Base-by-base conservation (phyloP, 2,329 filamentous ascomycete genomes). In the Ophiostoma australiae region DNA sequence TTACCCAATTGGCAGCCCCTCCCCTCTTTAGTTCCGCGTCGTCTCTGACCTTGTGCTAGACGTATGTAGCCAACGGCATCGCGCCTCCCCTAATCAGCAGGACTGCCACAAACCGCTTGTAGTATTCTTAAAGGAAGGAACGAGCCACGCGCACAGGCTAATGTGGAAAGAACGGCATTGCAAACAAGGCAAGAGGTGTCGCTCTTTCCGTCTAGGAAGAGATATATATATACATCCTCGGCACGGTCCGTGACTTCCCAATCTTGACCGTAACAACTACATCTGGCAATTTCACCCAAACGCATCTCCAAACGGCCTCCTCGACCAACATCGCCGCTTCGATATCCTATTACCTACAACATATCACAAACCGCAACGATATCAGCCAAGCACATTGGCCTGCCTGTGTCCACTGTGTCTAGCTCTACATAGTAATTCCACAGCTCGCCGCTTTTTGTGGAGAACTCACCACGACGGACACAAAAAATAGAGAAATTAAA, bases 371-470 rank as follows among this genome's bases (percentile, higher is more conserved):
- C 55, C 39, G 17, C 52, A 33, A 33, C 55, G 35, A 39, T 23
- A 55, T 27, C 52, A 27, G 52, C n/a, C 52, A 27, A 23, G 17
- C 52, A 15, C 23, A 58, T 27, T 27, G 23, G 52, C 27, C n/a
- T 58, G n/a, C 52, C 6, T 23, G 52, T 58, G 63, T 41, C 67
- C 58, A 69, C 58, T 39, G 55, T 39, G 66, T 7, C 20, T 52
- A 63, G 63, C 70, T 63, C 66, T 65, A n/a, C n/a, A n/a, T n/a
- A n/a, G n/a, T n/a, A 39, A 20, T 33, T 65, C 35, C 33, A 39
- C 20, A 37, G 35, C 8, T 39, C 63, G 63, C 35, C 8, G 35
- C 67, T 31, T 48, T 70, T 72, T 72, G 68, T 72, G 71, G 68
- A 52, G 71, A 70, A 20, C 20, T 13, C 31, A 27, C 52, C 58